A percentile compares a stretch with the other conserved stretches of the same genome.
These are phyloP conservation scores for Hymenoscyphus scutula DNA, from an alignment of 2,329 filamentous ascomycete species.

Conservation along the genomic window DNA sequence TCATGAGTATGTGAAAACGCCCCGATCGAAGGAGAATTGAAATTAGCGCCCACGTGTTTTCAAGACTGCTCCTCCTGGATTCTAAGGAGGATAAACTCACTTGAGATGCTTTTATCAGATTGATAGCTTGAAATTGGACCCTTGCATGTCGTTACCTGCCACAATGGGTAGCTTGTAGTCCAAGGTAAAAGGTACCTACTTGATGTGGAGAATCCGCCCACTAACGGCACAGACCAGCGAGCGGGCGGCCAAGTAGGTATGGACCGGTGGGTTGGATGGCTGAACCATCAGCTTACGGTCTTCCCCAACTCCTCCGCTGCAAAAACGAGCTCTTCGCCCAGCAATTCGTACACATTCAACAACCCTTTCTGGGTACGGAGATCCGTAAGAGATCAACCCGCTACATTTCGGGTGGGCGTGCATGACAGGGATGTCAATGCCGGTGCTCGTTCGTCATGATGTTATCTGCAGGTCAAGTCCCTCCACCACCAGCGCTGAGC, in stretches of 20 bases:
- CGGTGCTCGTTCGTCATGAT: background rate
- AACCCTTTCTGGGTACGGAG: conserved; percentile 11
- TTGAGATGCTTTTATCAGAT: background rate
- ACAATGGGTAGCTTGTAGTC: background rate
- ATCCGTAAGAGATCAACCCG: conserved; percentile 7
- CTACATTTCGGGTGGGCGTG: background rate
- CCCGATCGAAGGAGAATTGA: background rate
- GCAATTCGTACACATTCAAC: background rate
- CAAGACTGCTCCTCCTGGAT: background rate
- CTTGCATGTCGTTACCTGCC: conserved; percentile 4
- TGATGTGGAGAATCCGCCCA: conserved; percentile 2
- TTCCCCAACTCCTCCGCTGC: conserved; percentile 11
- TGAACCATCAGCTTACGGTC: conserved; percentile 11
- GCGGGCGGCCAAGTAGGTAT: background rate
- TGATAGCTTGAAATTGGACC: conserved; percentile 1
- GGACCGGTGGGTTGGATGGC: background rate
- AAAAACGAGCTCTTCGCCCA: conserved; percentile 8
- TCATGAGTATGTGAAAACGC: background rate
- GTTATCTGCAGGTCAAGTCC: conserved; percentile 7
- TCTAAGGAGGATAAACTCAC: background rate
- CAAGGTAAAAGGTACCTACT: background rate
- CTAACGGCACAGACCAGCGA: background rate
- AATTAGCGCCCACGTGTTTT: background rate
- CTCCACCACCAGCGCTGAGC: conserved; percentile 6
- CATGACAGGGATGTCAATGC: conserved; percentile 4